Evolutionary conservation across 768 basidiomycete genomes (phyloP).

Genomic region (Trametes elegans): DNA sequence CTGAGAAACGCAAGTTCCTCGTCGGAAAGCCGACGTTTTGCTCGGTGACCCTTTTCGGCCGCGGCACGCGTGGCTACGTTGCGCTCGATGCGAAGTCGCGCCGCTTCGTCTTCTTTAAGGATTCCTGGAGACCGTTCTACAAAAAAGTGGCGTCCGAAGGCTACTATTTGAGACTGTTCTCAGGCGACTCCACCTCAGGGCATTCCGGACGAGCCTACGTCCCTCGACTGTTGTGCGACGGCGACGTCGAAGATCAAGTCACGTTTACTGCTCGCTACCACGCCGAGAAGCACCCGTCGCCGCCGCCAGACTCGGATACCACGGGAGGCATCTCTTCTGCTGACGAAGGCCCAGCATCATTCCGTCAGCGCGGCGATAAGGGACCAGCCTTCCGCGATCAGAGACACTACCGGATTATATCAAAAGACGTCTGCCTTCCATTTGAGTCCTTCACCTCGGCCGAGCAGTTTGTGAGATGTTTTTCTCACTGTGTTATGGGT

Average conservation of each 20-base stretch:
- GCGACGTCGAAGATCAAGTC: too few relatives aligned
- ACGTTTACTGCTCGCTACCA: not conserved
- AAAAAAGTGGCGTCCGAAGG: not conserved
- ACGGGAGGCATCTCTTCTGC: not conserved
- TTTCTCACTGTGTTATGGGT: not conserved
- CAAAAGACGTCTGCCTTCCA: not conserved
- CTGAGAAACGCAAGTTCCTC: not conserved
- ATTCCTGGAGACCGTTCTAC: conserved; percentile 10
- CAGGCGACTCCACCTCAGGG: not conserved
- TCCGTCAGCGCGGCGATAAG: not conserved
- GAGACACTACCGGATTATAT: conserved; percentile 1
- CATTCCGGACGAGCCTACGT: too few relatives aligned
- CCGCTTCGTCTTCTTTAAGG: conserved; percentile 14
- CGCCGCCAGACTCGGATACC: too few relatives aligned
- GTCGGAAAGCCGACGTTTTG: not conserved
- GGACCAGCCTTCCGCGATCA: not conserved
- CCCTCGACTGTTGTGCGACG: too few relatives aligned
- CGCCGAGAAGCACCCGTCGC: too few relatives aligned
- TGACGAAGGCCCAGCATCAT: not conserved
- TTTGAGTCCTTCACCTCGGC: not conserved
- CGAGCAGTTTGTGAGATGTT: not conserved
- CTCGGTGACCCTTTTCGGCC: not conserved
- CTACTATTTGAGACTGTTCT: not conserved
- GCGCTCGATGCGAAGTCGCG: conserved; percentile 10
- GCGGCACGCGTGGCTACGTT: conserved; percentile 10